Percentiles rank a stretch among this genome's conserved stretches.
These are phyloP conservation scores for Trichoderma sp. DNA, from an alignment of 2,329 filamentous ascomycete genomes.

Conservation along the genomic window DNA sequence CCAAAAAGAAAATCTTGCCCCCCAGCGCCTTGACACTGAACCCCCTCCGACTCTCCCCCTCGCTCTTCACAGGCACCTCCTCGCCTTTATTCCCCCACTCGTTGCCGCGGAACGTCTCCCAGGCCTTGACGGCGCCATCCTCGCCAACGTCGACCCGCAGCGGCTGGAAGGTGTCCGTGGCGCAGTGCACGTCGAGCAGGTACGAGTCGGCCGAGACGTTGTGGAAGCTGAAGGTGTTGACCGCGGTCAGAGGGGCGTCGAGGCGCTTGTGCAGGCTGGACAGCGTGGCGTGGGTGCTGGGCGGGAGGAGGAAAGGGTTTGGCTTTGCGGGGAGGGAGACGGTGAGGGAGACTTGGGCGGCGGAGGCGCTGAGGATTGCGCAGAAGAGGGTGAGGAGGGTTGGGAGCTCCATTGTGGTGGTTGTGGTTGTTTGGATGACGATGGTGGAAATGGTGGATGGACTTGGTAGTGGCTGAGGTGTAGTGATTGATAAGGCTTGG, in stretches of 20 bases:
- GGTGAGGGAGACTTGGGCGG: conserved; percentile 43
- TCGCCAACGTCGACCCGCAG: conserved; percentile 73
- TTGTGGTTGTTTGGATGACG: conserved; percentile 1
- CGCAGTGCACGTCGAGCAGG: conserved; percentile 77
- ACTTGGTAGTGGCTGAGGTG: not conserved
- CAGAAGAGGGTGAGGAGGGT: conserved; percentile 37
- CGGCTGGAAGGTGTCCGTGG: conserved; percentile 75
- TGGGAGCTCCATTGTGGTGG: conserved; percentile 14
- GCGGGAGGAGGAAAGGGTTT: conserved; percentile 60
- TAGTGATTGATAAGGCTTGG: not conserved
- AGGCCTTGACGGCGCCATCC: conserved; percentile 60
- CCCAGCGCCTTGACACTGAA: conserved; percentile 67
- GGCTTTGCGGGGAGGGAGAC: conserved; percentile 53
- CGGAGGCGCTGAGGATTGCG: conserved; percentile 36
- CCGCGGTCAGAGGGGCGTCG: conserved; percentile 66
- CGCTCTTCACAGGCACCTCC: conserved; percentile 48
- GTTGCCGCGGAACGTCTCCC: conserved; percentile 87
- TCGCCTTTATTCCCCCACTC: conserved; percentile 88
- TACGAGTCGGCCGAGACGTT: conserved; percentile 76
- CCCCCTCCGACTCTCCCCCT: conserved; percentile 44
- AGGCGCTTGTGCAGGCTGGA: conserved; percentile 45
- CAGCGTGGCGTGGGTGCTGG: conserved; percentile 68
- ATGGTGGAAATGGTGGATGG: not conserved
- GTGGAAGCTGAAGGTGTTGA: conserved; percentile 75
- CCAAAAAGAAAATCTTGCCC: conserved; percentile 74